Base-by-base conservation (phyloP, 208 protist species). In the Dictyostelium gargantuum region DNA sequence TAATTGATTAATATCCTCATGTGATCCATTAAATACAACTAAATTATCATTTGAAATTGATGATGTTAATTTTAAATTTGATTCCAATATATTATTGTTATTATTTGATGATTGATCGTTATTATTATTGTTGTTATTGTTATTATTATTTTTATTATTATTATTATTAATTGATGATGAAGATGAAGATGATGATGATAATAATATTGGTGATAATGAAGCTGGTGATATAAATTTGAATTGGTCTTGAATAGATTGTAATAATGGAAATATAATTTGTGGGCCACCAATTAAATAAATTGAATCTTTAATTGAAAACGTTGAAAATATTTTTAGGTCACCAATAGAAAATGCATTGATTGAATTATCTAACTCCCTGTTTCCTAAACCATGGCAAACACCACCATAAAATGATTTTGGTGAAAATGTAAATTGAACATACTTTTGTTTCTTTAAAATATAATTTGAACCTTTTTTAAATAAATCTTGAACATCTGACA, bases 271-370 rank as follows among this genome's bases (percentile, higher is more conserved):
- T 35, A 86, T 17, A 19, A 77, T 77, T 76, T 86, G 42, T 38
- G 81, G 81, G 2, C 81, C 81, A 23, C 81, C 81, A 15, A 86
- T 46, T 26, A 73, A 77, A 76, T 86, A 86, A 0, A 86, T 50
- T 46, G 66, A 77, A 48, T 86, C 81, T n/a, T 86, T 86, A 10
- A 86, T 54, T 58, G 81, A 86, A 63, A 86, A 86, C 13, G 81
- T 86, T 23, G 81, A 86, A 48, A 46, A 48, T 17, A 86, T 66
- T 48, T 40, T 86, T 17, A 86, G n/a, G 63, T 63, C 72, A 46
- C 81, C 81, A 32, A 73, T 86, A 1, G 81, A 75, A 23, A 76
- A 73, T 35, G 81, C 61, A 50, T 86, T 86, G 9, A 86, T 54
- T 10, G 46, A 58, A 40, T 80, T 35, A 13, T 80, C 29, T 2